Percentiles rank a stretch among this genome's conserved stretches.
These are phyloP conservation scores for Bacidia gigantensis DNA, from an alignment of 495 filamentous ascomycete genomes.

Conservation along the genomic window DNA sequence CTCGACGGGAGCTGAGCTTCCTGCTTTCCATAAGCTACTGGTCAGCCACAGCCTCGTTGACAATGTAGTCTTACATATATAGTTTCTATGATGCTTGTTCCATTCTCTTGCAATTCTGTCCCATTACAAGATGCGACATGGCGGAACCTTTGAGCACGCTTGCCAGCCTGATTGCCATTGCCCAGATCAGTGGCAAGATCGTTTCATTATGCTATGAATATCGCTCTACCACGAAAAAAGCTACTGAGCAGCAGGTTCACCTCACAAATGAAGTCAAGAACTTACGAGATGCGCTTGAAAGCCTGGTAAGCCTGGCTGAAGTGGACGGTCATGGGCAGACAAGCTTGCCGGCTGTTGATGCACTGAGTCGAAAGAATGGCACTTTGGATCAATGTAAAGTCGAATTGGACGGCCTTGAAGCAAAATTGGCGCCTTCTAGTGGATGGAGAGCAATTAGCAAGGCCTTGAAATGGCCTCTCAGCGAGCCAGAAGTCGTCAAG, in stretches of 20 bases:
- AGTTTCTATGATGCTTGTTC: slow-evolving; percentile 5
- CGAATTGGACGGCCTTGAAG: neutral
- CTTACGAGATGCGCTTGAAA: too few relatives aligned
- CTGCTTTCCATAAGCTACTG: too few relatives aligned
- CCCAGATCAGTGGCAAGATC: slow-evolving; percentile 6
- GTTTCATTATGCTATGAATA: slow-evolving; percentile 12
- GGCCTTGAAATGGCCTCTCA: neutral
- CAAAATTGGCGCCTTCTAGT: neutral
- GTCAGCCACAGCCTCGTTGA: too few relatives aligned
- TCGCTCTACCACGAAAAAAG: neutral
- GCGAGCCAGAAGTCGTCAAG: neutral
- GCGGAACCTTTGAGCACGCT: neutral
- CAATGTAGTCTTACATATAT: too few relatives aligned
- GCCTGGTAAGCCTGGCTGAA: too few relatives aligned
- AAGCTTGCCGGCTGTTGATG: too few relatives aligned
- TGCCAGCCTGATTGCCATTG: slow-evolving; percentile 3
- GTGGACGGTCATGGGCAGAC: too few relatives aligned
- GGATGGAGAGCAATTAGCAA: slow-evolving; percentile 1
- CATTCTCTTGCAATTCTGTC: slow-evolving; percentile 4
- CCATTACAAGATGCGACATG: neutral
- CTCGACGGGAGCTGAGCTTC: too few relatives aligned
- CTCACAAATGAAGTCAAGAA: neutral
- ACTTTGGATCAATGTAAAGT: neutral
- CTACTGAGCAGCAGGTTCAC: neutral
- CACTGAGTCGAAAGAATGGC: neutral